Evolutionary conservation across 306 rosid genomes (phyloP).

Genomic region (Sicyos edulis): DNA sequence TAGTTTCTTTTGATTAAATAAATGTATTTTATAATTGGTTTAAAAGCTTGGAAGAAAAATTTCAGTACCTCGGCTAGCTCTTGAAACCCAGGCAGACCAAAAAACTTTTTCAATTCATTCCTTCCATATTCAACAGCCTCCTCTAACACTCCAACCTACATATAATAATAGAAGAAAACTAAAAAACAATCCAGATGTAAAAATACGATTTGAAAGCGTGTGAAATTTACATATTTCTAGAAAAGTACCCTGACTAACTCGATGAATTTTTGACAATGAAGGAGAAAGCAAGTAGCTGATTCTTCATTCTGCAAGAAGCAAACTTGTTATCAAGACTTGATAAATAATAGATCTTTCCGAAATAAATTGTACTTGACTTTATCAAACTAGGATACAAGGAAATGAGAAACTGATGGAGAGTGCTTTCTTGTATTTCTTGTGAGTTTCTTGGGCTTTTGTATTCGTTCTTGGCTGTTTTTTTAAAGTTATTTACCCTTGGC

Average conservation of each 20-base stretch:
- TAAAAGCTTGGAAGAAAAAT: conserved; percentile 4
- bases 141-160: conserved; percentile 79
- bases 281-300: conserved; percentile 89
- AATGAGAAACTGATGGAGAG: neutral
- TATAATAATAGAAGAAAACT: conserved; percentile 20
- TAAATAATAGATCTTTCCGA: neutral
- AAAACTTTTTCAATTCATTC: conserved; percentile 60
- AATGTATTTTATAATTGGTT: too few species aligned
- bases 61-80: conserved; percentile 69
- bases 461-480: neutral
- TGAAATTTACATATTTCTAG: conserved; percentile 5
- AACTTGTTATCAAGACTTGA: conserved; percentile 24
- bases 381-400: conserved; percentile 2
- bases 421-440: neutral
- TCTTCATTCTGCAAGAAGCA: conserved; percentile 70
- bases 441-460: neutral
- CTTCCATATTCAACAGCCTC: conserved; percentile 89
- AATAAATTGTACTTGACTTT: neutral
- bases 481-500: neutral
- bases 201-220: neutral
- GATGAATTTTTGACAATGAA: conserved; percentile 87
- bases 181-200: conserved; percentile 6
- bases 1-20: too few species aligned
- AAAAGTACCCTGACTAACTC: conserved; percentile 88
- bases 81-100: conserved; percentile 52